Percentiles rank a stretch among this genome's conserved stretches.
Conservation (phyloP, 768 basidiomycete genomes). For the Phylloporus arenicola region DNA sequence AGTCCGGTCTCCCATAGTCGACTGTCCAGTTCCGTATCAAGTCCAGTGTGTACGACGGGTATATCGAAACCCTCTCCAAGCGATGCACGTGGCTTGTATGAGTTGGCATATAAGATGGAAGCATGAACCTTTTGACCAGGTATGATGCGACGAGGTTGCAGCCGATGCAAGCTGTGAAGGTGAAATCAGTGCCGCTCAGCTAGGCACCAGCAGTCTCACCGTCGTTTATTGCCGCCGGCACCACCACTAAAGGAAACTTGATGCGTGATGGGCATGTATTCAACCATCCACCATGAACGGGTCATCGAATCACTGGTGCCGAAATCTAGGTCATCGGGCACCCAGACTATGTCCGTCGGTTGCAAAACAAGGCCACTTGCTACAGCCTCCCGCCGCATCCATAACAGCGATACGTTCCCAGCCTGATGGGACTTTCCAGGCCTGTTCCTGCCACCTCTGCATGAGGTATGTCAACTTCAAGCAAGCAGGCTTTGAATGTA, state of each 20-base stretch:
- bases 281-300: conserved; percentile 9
- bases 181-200: not conserved
- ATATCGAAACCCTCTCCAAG: conserved; percentile 22
- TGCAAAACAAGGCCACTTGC: conserved; percentile 22
- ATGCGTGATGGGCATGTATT: conserved; percentile 23
- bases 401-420: conserved; percentile 23
- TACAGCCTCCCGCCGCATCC: conserved; percentile 32
- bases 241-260: conserved; percentile 21
- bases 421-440: conserved; percentile 18
- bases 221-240: conserved; percentile 11
- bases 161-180: conserved; percentile 8
- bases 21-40: conserved; percentile 1
- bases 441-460: conserved; percentile 19
- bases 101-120: conserved; percentile 19
- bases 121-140: conserved; percentile 25
- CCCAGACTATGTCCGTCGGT: conserved; percentile 23
- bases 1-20: conserved; percentile 16
- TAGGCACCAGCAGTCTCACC: conserved; percentile 4
- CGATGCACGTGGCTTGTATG: conserved; percentile 16
- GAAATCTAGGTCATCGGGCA: conserved; percentile 22
- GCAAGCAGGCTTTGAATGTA: not conserved
- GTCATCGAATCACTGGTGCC: conserved; percentile 21
- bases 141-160: conserved; percentile 22
- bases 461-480: not conserved
- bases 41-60: conserved; percentile 1